Base-by-base conservation (phyloP, 441 rosid species). In the Populus trichocarpa region DNA sequence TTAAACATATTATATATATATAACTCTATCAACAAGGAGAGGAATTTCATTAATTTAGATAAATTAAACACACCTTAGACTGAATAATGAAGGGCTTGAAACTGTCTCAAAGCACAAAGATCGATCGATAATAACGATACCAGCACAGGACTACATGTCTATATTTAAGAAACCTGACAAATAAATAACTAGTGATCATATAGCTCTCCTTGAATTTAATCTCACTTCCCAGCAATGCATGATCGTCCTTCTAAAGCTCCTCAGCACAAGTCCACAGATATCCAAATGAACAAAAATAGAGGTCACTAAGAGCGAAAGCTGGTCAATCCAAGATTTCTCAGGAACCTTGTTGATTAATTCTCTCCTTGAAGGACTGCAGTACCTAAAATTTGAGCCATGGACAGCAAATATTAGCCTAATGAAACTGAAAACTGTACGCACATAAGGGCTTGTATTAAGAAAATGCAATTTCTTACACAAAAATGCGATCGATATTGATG, bases 111-210 rank as follows among this genome's bases (percentile, higher is more conserved):
- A 72, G 0, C 77, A 69, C 33, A 75, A 18, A 53, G 22, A 53
- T 16, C 32, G 32, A 76, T 69, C 57, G 69, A 25, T 25, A 25
- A 25, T 25, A 25, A 25, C 25, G 25, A 75, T 72, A 67, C 50
- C 68, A 67, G 35, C 5, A 32, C 25, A 70, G 46, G 26, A 73
- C 72, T 77, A 73, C 78, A 77, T 25, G 53, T 69, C 9, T 38
- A 25, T 75, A 80, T 74, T 23, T 74, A 74, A 75, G 46, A 82
- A 78, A 68, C n/a, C 74, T 68, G 77, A 67, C 72, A 68, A 72
- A 78, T 59, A 30, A 78, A 74, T 77, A 73, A 77, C 63, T 73
- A 53, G 6, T 36, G 57, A 50, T 50, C 25, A 25, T 25, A 32
- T 4, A 20, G 76, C 70, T 80, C 76, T 33, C 33, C 30, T 64